Conservation (phyloP, 2,329 filamentous ascomycete genomes). For the Ilyonectria destructans region DNA sequence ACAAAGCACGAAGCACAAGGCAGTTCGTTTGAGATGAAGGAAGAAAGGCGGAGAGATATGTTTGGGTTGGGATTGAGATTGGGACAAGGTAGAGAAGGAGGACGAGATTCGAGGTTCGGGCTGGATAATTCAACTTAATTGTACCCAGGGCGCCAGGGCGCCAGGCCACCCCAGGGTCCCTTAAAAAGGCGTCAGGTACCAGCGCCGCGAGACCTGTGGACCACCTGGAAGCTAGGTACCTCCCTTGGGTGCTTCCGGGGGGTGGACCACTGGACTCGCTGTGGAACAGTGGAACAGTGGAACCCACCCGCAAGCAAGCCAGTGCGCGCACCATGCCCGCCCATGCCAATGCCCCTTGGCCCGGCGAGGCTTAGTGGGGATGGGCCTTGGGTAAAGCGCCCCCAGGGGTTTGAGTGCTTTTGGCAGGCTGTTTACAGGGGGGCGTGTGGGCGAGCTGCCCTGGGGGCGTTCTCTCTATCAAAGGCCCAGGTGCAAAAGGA, state of each 20-base stretch:
- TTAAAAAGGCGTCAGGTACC: slow-evolving; percentile 1
- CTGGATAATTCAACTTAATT: not conserved
- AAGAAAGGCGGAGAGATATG: not conserved
- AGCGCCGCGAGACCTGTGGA: not conserved
- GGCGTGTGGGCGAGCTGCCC: not conserved
- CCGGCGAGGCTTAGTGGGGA: not conserved
- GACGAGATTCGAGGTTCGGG: slow-evolving; percentile 4
- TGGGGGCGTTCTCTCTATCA: not conserved
- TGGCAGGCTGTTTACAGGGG: not conserved
- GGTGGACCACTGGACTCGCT: not conserved
- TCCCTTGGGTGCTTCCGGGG: not conserved
- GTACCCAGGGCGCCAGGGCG: not conserved
- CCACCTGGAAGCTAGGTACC: not conserved
- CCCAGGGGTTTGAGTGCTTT: not conserved
- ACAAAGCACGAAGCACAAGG: slow-evolving; percentile 4
- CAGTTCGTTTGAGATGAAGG: not conserved
- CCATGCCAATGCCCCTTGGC: not conserved
- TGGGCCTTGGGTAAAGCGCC: not conserved
- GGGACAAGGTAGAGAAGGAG: not conserved
- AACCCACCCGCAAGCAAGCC: not conserved
- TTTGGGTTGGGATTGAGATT: not conserved
- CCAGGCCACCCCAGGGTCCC: not conserved
- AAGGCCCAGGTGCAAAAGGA: too few species aligned
- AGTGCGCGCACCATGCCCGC: not conserved
- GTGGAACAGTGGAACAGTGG: not conserved